Conservation (phyloP, 345 rosid genomes). For the Gynandropsis gynandra region DNA sequence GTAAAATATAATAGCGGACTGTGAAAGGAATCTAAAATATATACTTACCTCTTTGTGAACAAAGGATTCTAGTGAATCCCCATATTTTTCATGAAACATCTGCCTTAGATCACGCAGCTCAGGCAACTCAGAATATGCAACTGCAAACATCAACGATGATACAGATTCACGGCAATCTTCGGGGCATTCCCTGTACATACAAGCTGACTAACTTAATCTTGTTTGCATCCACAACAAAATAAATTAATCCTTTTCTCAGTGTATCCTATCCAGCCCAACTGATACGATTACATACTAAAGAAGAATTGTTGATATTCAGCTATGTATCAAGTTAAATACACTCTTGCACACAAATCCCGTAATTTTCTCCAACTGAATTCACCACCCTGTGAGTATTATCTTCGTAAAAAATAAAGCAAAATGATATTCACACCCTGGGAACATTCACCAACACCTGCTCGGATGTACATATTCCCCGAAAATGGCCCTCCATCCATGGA, state of each 20-base stretch:
- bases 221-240: slow-evolving; percentile 1
- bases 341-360: too few relatives aligned
- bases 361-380: too few relatives aligned
- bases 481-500: too few relatives aligned
- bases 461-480: too few relatives aligned
- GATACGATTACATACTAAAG: slow-evolving; percentile 4
- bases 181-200: slow-evolving; percentile 68
- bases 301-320: slow-evolving; percentile 2
- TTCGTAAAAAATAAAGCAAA: too few relatives aligned
- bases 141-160: slow-evolving; percentile 84
- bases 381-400: too few relatives aligned
- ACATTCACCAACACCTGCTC: too few relatives aligned
- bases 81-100: slow-evolving; percentile 69
- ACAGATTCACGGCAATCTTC: slow-evolving; percentile 77
- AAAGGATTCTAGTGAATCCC: slow-evolving; percentile 54
- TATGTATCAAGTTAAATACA: too few relatives aligned
- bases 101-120: slow-evolving; percentile 88
- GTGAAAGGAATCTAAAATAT: slow-evolving; percentile 10
- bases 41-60: slow-evolving; percentile 62
- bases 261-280: slow-evolving; percentile 6
- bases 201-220: slow-evolving; percentile 3
- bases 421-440: too few relatives aligned
- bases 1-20: background rate
- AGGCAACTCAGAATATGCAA: slow-evolving; percentile 87
- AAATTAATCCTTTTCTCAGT: background rate